phyloP scores from a whole-genome alignment of 257 asterid species.

The Fraxinus quadrangulata region DNA sequence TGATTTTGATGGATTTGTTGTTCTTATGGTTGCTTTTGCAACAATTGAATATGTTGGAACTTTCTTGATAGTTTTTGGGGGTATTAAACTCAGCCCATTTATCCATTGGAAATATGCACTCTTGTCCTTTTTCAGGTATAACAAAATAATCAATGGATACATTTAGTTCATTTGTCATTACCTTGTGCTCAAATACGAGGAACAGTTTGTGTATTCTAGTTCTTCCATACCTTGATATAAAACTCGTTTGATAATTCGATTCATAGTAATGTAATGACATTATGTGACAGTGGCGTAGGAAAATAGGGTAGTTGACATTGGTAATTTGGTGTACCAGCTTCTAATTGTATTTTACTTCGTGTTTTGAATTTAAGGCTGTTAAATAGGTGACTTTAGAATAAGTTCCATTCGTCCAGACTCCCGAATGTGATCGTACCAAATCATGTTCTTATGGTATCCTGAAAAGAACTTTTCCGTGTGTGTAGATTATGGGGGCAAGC shows the following conservation, averaged over 20 bases:
- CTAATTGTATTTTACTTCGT: no score
- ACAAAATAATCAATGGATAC: slow-evolving; percentile 45
- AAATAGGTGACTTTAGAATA: neutral
- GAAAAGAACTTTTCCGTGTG: neutral
- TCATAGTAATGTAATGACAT: no score
- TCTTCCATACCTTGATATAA: no score
- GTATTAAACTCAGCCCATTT: slow-evolving; percentile 25
- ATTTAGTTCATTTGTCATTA: slow-evolving; percentile 8
- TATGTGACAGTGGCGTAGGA: no score
- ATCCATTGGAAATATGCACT: slow-evolving; percentile 38
- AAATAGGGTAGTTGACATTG: no score
- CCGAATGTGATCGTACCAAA: neutral
- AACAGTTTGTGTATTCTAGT: no score
- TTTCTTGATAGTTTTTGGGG: slow-evolving; percentile 26
- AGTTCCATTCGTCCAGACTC: neutral
- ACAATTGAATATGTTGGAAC: slow-evolving; percentile 31
- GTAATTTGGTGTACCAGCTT: no score
- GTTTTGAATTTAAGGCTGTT: neutral
- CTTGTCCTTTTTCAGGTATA: slow-evolving; percentile 32
- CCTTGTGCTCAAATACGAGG: neutral
- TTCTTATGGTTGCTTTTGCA: slow-evolving; percentile 44
- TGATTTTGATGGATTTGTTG: slow-evolving; percentile 30
- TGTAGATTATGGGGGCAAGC: neutral
- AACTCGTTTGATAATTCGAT: no score
- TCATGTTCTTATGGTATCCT: no score